phyloP scores from a whole-genome alignment of 2,329 filamentous ascomycete species.

The Aureobasidium pullulans region DNA sequence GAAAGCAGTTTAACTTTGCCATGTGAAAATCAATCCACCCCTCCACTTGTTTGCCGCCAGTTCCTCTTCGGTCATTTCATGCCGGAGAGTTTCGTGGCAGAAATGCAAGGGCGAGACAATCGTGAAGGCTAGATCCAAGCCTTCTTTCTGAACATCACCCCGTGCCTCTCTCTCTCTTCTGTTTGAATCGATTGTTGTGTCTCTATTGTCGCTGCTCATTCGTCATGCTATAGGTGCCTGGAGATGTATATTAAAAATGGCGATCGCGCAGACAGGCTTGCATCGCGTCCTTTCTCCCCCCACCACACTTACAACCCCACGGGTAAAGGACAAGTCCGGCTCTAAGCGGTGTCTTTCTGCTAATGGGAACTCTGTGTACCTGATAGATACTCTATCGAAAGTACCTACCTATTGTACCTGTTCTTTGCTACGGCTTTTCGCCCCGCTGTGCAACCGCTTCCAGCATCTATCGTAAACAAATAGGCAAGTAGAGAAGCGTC shows the following conservation, averaged over 20 bases:
- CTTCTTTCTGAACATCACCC: not conserved
- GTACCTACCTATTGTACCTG: not conserved
- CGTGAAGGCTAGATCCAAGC: not conserved
- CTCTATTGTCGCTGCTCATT: not conserved
- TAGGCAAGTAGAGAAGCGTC: no score
- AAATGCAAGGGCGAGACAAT: slow-evolving; percentile 3
- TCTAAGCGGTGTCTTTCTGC: not conserved
- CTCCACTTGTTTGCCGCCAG: not conserved
- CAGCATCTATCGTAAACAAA: not conserved
- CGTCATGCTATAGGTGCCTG: not conserved
- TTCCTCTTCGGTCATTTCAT: not conserved
- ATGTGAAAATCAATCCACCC: not conserved
- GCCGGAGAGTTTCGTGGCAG: not conserved
- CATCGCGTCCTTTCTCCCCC: not conserved
- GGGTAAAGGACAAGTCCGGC: not conserved
- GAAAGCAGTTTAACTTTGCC: not conserved
- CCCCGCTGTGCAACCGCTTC: not conserved
- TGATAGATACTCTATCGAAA: not conserved
- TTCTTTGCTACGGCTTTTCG: not conserved
- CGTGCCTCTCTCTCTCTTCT: no score
- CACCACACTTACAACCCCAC: not conserved
- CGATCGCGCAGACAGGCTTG: not conserved
- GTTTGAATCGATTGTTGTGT: no score
- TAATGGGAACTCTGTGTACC: no score
- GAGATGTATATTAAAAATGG: not conserved